Evolutionary conservation across 2,329 filamentous ascomycete species (phyloP), one percentile per base, ranked within the genome.

Genomic region (Fusarium sp.): DNA sequence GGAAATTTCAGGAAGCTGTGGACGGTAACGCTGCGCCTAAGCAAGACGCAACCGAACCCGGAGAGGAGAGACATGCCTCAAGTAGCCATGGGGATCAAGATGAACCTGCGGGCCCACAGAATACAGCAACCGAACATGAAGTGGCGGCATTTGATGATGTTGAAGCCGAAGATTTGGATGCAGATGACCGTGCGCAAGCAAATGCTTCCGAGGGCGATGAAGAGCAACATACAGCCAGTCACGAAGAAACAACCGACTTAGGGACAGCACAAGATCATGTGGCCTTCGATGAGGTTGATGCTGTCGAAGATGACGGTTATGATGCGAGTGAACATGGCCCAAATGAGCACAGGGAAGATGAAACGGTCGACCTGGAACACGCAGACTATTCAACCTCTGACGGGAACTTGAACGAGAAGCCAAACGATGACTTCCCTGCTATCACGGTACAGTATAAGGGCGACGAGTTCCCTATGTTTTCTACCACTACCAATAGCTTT

Each of bases 361-460:
- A 68, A 28, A 42, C 23, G 23, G 37, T 28, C 18, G 50, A 46
- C 36, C 28, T 42, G 13, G 54, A 67, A 31, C 47, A 59, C 28
- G 40, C 45, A 28, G 30, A 62, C 28, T 37, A 49, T 30, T 57
- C 53, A 26, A 34, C 36, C 18, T 57, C 61, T 57, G 53, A 40
- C 16, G 65, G 69, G 8, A 34, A 62, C 26, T 56, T 67, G 28
- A 58, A 51, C n/a, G 52, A 28, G 18, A 60, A 64, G 26, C 47
- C 62, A 44, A 65, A 62, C 20, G 52, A 50, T 9, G 72, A 74
- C 2, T 80, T 72, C 56, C 81, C 76, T 15, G 73, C 70, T 67
- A 83, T 80, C 40, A 81, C 78, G 11, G 82, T 83, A 51, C 77
- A 79, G 46, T 83, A 83, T 61, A 81, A 79, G 54, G 81, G 80